Percentiles rank a stretch among this genome's conserved stretches.
These are phyloP conservation scores for Zalaria sp. DNA, from an alignment of 2,329 filamentous ascomycete species.

Conservation along the genomic window DNA sequence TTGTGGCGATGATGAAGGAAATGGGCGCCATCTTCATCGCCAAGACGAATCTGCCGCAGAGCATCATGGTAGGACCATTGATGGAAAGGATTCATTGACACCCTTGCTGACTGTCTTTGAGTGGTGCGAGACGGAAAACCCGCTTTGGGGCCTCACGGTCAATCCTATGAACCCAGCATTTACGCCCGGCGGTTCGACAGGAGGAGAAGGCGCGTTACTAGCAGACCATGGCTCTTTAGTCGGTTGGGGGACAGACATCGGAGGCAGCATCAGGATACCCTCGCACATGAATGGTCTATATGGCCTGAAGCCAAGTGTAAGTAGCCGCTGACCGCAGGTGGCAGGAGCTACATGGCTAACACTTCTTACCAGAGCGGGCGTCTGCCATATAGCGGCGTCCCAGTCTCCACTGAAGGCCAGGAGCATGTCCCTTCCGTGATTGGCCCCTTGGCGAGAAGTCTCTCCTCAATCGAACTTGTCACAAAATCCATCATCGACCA, in stretches of 20 bases:
- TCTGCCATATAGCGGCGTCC: constrained; percentile 43
- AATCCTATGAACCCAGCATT: constrained; percentile 29
- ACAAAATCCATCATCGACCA: constrained; percentile 17
- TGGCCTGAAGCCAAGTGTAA: constrained; percentile 33
- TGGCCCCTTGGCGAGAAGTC: constrained; percentile 43
- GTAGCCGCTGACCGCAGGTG: constrained; percentile 5
- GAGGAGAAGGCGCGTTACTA: constrained; percentile 30
- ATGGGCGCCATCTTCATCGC: constrained; percentile 39
- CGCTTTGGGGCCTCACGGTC: constrained; percentile 35
- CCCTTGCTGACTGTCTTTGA: constrained; percentile 13
- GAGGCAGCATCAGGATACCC: constrained; percentile 37
- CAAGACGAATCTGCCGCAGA: constrained; percentile 38
- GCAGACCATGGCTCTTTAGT: constrained; percentile 27
- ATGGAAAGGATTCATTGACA: neutral
- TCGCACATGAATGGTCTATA: constrained; percentile 33
- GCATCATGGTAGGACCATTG: constrained; percentile 27
- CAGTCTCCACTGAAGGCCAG: constrained; percentile 49
- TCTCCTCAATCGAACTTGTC: constrained; percentile 34
- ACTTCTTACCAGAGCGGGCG: constrained; percentile 34
- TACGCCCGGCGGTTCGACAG: constrained; percentile 34
- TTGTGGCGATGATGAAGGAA: constrained; percentile 34
- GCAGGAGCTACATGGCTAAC: neutral
- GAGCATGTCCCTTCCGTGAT: constrained; percentile 49
- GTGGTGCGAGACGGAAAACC: constrained; percentile 42
- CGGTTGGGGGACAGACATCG: constrained; percentile 39